Percentiles rank a stretch among this genome's conserved stretches.
These are phyloP conservation scores for Fusarium sp. DNA, from an alignment of 2,329 filamentous ascomycete genomes.

Conservation along the genomic window DNA sequence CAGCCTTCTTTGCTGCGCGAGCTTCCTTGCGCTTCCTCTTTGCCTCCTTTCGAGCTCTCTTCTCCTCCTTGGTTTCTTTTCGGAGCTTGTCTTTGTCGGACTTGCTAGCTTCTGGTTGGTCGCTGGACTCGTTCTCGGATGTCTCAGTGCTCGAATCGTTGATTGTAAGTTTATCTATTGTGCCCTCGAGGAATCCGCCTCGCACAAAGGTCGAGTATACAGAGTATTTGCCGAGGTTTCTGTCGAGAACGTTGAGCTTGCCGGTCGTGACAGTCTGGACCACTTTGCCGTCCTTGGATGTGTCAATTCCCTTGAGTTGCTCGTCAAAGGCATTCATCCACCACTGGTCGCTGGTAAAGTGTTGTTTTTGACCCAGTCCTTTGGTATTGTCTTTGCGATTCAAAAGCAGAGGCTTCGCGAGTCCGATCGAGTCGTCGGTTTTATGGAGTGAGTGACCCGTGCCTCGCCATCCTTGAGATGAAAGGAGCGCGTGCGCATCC, in stretches of 20 bases:
- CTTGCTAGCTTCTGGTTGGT: constrained; percentile 51
- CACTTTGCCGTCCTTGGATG: constrained; percentile 68
- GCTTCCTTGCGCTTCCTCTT: constrained; percentile 52
- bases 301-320: constrained; percentile 85
- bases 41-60: constrained; percentile 55
- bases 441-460: constrained; percentile 89
- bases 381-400: constrained; percentile 85
- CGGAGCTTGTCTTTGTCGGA: constrained; percentile 30
- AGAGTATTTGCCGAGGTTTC: constrained; percentile 70
- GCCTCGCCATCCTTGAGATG: constrained; percentile 91
- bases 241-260: constrained; percentile 70
- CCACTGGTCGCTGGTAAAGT: constrained; percentile 86
- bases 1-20: constrained; percentile 42
- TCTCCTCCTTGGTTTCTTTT: constrained; percentile 62
- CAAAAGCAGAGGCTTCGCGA: constrained; percentile 86
- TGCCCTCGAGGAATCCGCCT: constrained; percentile 83
- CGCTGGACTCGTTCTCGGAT: constrained; percentile 46
- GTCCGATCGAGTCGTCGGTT: constrained; percentile 78
- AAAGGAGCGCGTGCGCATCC: constrained; percentile 88
- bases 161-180: constrained; percentile 60
- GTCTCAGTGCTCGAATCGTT: constrained; percentile 50
- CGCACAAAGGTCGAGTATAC: constrained; percentile 89
- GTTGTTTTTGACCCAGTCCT: constrained; percentile 83
- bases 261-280: constrained; percentile 69
- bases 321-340: constrained; percentile 97